Conservation (phyloP, 306 rosid species). For the Alnus glutinosa region DNA sequence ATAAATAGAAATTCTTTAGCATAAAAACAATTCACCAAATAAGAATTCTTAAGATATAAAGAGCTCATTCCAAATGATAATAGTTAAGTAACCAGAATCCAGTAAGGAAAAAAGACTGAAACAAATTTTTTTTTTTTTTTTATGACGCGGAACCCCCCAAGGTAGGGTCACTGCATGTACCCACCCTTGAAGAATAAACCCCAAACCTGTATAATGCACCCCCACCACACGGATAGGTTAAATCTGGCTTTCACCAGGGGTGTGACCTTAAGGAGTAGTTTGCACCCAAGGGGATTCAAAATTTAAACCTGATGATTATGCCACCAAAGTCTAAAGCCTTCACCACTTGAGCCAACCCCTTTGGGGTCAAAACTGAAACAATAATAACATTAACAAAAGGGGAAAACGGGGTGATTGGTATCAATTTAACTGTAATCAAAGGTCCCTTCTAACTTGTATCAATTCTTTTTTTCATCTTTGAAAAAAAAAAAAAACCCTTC, state of each 20-base stretch:
- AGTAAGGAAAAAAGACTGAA: conserved; percentile 11
- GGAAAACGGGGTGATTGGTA: not conserved
- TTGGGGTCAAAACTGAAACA: not conserved
- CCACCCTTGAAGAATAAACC: too few species aligned
- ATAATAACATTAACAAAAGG: not conserved
- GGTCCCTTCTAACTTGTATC: not conserved
- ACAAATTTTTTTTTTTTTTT: too few species aligned
- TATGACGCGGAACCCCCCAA: too few species aligned
- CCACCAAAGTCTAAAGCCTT: too few species aligned
- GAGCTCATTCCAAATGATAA: conserved; percentile 15
- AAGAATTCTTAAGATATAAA: conserved; percentile 23
- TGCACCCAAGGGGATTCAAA: too few species aligned
- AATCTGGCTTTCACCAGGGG: too few species aligned
- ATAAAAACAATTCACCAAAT: conserved; percentile 21
- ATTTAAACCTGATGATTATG: too few species aligned
- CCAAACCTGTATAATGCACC: too few species aligned
- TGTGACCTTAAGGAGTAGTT: too few species aligned
- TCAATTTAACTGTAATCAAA: not conserved
- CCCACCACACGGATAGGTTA: too few species aligned
- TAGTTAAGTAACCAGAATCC: conserved; percentile 8
- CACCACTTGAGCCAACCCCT: too few species aligned
- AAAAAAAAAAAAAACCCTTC: not conserved
- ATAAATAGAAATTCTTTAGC: conserved; percentile 33
- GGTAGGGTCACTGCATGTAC: too few species aligned
- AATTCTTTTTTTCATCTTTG: not conserved